Conservation (phyloP, 2,329 filamentous ascomycete species). For the Aspergillus niger region DNA sequence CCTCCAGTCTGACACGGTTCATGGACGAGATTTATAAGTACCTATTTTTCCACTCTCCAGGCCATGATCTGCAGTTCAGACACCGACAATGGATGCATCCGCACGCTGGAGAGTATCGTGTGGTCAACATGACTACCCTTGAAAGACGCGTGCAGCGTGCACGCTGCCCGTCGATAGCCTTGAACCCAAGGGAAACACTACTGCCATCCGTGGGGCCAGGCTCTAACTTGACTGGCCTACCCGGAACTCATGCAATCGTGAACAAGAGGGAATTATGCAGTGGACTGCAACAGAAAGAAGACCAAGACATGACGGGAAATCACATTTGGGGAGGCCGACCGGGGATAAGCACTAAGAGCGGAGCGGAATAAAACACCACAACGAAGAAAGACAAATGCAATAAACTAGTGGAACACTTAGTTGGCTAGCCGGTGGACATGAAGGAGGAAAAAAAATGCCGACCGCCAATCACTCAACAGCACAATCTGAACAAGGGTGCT, state of each 20-base stretch:
- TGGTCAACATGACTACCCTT: background rate
- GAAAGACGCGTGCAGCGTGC: background rate
- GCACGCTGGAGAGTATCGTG: too few relatives aligned
- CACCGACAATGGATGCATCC: too few relatives aligned
- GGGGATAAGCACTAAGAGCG: background rate
- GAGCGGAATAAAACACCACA: background rate
- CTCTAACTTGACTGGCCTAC: background rate
- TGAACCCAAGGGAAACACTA: background rate
- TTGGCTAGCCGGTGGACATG: too few relatives aligned
- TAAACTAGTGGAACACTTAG: too few relatives aligned
- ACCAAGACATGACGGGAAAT: too few relatives aligned
- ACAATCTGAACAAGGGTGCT: background rate
- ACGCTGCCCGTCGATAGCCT: background rate
- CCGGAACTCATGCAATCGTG: background rate
- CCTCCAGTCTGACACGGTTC: slow-evolving; percentile 16
- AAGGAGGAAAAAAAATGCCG: too few relatives aligned
- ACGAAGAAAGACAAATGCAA: too few relatives aligned
- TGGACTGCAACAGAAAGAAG: background rate
- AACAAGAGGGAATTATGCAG: background rate
- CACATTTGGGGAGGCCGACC: background rate
- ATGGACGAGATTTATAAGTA: background rate
- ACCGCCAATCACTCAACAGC: background rate
- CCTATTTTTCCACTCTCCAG: background rate
- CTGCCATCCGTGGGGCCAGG: background rate
- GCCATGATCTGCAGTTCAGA: background rate